Evolutionary conservation across 768 basidiomycete species (phyloP).

Genomic region (Cyathus striatus): DNA sequence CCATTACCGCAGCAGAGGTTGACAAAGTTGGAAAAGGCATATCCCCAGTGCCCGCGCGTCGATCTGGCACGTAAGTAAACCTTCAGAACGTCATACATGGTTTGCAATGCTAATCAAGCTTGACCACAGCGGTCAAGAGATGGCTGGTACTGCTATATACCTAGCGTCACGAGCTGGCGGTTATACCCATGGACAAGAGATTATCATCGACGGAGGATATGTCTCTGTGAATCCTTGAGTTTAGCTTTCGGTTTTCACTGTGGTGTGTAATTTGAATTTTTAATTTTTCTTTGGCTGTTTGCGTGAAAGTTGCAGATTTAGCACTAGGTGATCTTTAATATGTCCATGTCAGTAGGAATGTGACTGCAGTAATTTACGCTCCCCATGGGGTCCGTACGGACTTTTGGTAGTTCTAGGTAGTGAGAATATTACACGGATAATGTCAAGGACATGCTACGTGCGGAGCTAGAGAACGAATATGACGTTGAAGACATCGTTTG

Average conservation of each 20-base stretch:
- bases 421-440: too few species aligned
- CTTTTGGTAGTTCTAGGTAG: too few species aligned
- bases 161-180: constrained; percentile 68
- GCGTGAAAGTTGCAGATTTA: too few species aligned
- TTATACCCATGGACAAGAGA: constrained; percentile 76
- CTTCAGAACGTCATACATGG: neutral
- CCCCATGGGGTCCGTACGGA: too few species aligned
- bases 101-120: neutral
- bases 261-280: neutral
- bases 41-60: constrained; percentile 53
- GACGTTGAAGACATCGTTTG: too few species aligned
- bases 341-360: too few species aligned
- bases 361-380: too few species aligned
- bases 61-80: constrained; percentile 62
- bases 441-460: too few species aligned
- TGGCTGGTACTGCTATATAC: constrained; percentile 75
- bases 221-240: constrained; percentile 60
- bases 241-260: constrained; percentile 1
- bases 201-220: constrained; percentile 74
- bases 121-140: constrained; percentile 53
- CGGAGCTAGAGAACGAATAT: too few species aligned
- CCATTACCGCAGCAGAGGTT: constrained; percentile 38
- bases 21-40: constrained; percentile 57
- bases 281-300: too few species aligned
- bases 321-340: too few species aligned